A percentile compares a stretch with the other conserved stretches of the same genome.
phyloP scores from a whole-genome alignment of 78 protist genomes.

The Dictyostelium capitatum region DNA sequence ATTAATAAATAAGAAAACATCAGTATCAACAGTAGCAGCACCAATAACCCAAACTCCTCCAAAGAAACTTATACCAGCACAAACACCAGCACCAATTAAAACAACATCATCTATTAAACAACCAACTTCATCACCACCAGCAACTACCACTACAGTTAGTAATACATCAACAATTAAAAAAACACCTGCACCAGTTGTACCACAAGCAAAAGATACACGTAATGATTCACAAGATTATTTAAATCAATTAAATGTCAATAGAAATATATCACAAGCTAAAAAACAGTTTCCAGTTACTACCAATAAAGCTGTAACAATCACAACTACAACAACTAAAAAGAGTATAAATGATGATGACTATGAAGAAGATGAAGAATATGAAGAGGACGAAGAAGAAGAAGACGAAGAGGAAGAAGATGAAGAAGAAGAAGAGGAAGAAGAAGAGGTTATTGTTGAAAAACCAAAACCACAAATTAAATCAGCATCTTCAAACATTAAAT shows the following conservation, averaged over 20 bases:
- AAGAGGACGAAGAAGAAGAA: neutral
- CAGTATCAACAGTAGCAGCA: neutral
- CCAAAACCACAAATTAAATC: neutral
- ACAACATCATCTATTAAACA: no score
- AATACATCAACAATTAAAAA: neutral
- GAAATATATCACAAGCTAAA: no score
- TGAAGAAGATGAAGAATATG: neutral
- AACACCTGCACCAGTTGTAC: neutral
- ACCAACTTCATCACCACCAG: no score
- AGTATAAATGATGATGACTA: conserved; percentile 9
- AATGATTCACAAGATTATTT: neutral
- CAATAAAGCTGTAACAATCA: neutral
- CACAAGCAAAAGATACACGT: neutral
- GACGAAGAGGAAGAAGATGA: neutral
- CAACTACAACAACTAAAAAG: neutral
- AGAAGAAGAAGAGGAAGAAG: neutral
- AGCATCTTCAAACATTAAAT: neutral
- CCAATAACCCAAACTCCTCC: neutral
- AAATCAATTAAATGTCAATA: no score
- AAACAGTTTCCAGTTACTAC: neutral
- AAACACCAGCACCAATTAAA: no score
- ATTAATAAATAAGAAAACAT: neutral
- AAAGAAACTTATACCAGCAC: no score
- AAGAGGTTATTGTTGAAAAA: neutral
- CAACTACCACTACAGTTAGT: no score